phyloP scores from a whole-genome alignment of 2,329 filamentous ascomycete genomes.

The Sporothrix sp. region DNA sequence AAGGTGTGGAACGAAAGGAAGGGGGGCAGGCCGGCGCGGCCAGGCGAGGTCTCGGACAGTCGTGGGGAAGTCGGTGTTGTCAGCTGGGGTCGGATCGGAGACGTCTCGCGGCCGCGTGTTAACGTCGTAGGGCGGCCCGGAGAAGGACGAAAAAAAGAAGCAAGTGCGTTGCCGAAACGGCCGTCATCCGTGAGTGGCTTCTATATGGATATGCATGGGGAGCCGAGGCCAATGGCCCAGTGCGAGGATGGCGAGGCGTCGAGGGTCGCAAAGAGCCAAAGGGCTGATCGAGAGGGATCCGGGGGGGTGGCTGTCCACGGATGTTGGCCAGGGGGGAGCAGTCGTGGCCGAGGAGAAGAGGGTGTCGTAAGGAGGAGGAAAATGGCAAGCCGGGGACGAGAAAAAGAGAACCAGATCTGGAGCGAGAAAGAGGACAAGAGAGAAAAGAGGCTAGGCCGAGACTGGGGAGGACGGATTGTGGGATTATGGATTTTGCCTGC shows the following conservation, averaged over 20 bases:
- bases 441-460: constrained; percentile 7
- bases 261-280: neutral
- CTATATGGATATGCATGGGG: constrained; percentile 14
- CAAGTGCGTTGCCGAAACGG: constrained; percentile 13
- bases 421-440: neutral
- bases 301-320: too few species aligned
- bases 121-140: too few species aligned
- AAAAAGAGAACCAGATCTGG: too few species aligned
- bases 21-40: neutral
- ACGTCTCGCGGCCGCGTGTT: neutral
- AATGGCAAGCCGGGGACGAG: too few species aligned
- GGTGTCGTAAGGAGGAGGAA: too few species aligned
- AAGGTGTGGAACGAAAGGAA: neutral
- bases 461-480: constrained; percentile 4
- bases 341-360: too few species aligned
- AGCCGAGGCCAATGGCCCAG: too few species aligned
- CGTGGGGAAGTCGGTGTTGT: too few species aligned
- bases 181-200: constrained; percentile 15
- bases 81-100: too few species aligned
- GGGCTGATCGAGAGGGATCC: too few species aligned
- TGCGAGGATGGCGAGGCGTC: neutral
- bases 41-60: too few species aligned
- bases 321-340: too few species aligned
- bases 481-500: constrained; percentile 7
- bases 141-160: neutral